Conservation (phyloP, 208 protist species). For the Leishmania amazonensis region DNA sequence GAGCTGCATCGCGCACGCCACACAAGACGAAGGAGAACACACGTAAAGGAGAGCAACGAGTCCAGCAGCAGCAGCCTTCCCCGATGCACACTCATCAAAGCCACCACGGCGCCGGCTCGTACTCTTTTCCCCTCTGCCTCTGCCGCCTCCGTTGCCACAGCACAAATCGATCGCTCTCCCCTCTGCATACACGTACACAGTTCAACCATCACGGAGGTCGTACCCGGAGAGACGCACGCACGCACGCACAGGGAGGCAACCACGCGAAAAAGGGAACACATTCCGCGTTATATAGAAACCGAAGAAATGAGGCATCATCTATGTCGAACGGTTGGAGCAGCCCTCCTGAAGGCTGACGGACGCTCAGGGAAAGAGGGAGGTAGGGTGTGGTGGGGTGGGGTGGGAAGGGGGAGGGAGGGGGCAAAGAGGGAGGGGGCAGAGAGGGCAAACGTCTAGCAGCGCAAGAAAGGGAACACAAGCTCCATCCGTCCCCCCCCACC, state of each 20-base stretch:
- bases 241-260: neutral
- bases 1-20: neutral
- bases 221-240: neutral
- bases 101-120: neutral
- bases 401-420: neutral
- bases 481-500: neutral
- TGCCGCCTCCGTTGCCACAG: neutral
- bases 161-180: slow-evolving; percentile 4
- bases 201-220: neutral
- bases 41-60: neutral
- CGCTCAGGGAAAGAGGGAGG: neutral
- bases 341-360: neutral
- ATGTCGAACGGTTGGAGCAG: neutral
- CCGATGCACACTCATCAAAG: neutral
- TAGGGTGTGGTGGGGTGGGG: neutral
- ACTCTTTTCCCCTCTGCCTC: neutral
- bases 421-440: neutral
- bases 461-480: neutral
- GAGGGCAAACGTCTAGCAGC: neutral
- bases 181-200: neutral
- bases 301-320: neutral
- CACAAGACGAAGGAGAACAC: too few species aligned
- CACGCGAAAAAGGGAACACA: neutral
- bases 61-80: neutral
- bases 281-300: neutral